Evolutionary conservation across 257 asterid genomes (phyloP), one percentile per base, ranked within the genome.

Genomic region (Nicotiana otophora): DNA sequence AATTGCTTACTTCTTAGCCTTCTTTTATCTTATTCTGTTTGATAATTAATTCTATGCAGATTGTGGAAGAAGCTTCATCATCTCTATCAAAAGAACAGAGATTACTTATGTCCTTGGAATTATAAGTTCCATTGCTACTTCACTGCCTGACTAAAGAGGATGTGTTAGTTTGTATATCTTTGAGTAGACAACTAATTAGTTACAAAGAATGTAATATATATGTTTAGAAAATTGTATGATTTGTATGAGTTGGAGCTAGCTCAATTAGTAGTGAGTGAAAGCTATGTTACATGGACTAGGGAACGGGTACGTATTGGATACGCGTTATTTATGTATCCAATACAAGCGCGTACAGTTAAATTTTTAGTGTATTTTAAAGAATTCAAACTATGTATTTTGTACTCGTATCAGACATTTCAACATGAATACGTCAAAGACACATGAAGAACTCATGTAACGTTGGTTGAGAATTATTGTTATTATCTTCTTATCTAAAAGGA

Each of bases 81-180:
- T 86, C 88, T 17, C 58, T 39, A 34, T 83, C 90, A 11, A 90
- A 86, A 66, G 95, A 89, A 62, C 92, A 85, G 84, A 87, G 78
- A 81, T 79, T 91, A 81, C 92, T 95, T 57, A 93, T 95, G 98
- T 88, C 92, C 72, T 89, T 88, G 88, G 91, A 91, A 80, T 82
- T 93, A 83, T 93, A 81, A 88, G 74, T 46, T 79, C 67, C 58
- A 77, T 28, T 34, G 30, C 64, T 42, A 66, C 53, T 65, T 31
- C 70, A 65, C 65, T 72, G 74, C 76, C 53, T 61, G 57, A 81
- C 78, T 46, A 60, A 63, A 62, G 78, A 48, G 68, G 62, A 74
- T 74, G 16, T 74, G 8, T 14, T 51, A 15, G 62, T 15, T 51
- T 74, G 80, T 74, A 74, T 39, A 83, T 88, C 81, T 14, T 48